Percentiles rank a stretch among this genome's conserved stretches.
phyloP scores from a whole-genome alignment of 495 filamentous ascomycete genomes.

The Lindgomyces ingoldianus region DNA sequence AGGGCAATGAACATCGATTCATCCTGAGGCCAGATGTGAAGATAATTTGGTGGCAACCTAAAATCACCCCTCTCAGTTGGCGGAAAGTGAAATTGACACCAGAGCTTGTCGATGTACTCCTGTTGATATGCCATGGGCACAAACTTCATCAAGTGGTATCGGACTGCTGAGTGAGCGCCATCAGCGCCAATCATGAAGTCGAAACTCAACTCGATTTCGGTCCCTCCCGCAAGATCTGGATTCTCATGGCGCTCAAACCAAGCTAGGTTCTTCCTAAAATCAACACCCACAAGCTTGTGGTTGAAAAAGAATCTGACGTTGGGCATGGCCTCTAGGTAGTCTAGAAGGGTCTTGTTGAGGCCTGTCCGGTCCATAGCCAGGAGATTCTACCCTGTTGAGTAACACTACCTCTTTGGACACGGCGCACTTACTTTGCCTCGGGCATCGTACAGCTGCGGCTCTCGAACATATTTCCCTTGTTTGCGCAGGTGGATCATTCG shows the following conservation, averaged over 20 bases:
- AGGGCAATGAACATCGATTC: slow-evolving; percentile 98
- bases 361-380: slow-evolving; percentile 71
- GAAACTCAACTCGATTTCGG: slow-evolving; percentile 74
- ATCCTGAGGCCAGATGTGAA: slow-evolving; percentile 95
- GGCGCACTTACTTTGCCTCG: slow-evolving; percentile 68
- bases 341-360: slow-evolving; percentile 83
- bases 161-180: slow-evolving; percentile 85
- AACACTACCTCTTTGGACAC: slow-evolving; percentile 28
- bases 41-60: slow-evolving; percentile 80
- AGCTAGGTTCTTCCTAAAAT: slow-evolving; percentile 73
- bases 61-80: slow-evolving; percentile 62
- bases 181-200: slow-evolving; percentile 96
- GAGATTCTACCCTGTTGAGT: slow-evolving; percentile 49
- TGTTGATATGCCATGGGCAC: slow-evolving; percentile 86
- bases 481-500: slow-evolving; percentile 92
- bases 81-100: slow-evolving; percentile 92
- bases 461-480: slow-evolving; percentile 68
- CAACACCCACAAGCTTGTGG: slow-evolving; percentile 84
- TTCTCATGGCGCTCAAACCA: slow-evolving; percentile 71
- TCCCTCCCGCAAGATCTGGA: slow-evolving; percentile 33
- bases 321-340: slow-evolving; percentile 75
- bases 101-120: slow-evolving; percentile 93
- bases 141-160: slow-evolving; percentile 94
- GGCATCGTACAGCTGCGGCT: slow-evolving; percentile 84
- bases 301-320: slow-evolving; percentile 92